phyloP scores from a whole-genome alignment of 306 rosid genomes.

The Alnus rubra region DNA sequence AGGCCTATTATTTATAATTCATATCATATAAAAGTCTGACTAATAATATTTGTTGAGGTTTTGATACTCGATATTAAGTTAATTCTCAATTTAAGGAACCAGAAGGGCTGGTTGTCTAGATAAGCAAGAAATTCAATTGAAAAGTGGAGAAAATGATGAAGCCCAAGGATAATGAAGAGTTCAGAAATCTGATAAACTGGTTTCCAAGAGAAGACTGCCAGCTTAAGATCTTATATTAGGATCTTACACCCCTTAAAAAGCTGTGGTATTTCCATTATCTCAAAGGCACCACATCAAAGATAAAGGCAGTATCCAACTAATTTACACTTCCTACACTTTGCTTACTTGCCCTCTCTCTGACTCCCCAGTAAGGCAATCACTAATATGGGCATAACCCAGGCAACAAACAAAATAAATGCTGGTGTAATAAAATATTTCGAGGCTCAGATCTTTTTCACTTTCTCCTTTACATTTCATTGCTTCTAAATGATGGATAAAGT shows the following conservation, averaged over 20 bases:
- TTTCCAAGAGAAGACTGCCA: neutral
- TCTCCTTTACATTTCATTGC: neutral
- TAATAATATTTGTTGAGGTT: neutral
- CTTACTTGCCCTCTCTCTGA: neutral
- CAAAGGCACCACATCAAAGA: neutral
- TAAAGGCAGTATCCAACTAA: neutral
- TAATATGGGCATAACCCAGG: too few species aligned
- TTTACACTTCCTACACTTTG: neutral
- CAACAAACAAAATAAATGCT: neutral
- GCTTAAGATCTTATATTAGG: neutral
- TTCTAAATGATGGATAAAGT: neutral
- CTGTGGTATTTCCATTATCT: neutral
- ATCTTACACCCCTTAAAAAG: neutral
- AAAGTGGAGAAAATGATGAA: neutral
- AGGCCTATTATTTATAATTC: neutral
- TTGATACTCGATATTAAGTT: neutral
- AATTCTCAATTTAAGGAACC: neutral
- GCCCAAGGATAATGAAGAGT: neutral
- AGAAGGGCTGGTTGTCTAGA: neutral
- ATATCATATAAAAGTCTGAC: neutral
- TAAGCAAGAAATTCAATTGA: neutral
- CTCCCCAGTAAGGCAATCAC: too few species aligned
- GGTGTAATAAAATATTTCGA: neutral
- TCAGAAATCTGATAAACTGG: neutral
- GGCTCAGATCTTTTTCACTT: neutral